Conservation (phyloP, 2,329 filamentous ascomycete species). For the Stylonectria norvegica region DNA sequence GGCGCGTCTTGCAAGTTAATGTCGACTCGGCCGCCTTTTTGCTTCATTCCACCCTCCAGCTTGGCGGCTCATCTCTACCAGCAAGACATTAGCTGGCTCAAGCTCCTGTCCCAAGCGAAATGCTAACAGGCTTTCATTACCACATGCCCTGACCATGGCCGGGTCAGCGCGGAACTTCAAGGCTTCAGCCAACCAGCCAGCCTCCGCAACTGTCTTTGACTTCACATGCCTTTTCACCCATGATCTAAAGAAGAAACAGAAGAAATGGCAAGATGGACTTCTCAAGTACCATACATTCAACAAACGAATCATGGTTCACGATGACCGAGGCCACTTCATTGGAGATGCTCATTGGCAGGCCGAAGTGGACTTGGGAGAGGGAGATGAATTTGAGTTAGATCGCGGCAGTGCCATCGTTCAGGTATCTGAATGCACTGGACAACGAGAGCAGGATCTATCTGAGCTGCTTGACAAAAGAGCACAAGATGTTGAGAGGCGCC, state of each 20-base stretch:
- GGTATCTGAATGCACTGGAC: conserved; percentile 71
- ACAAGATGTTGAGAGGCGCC: conserved; percentile 52
- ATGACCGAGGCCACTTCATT: conserved; percentile 73
- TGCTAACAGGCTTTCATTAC: neutral
- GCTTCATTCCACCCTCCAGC: too few relatives aligned
- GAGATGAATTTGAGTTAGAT: conserved; percentile 78
- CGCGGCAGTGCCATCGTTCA: conserved; percentile 73
- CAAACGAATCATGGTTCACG: conserved; percentile 85
- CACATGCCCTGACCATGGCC: conserved; percentile 14
- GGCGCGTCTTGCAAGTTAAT: too few relatives aligned
- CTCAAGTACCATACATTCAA: conserved; percentile 90
- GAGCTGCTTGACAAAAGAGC: conserved; percentile 68
- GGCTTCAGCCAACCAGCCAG: conserved; percentile 6
- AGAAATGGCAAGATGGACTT: conserved; percentile 89
- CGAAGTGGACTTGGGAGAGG: conserved; percentile 66
- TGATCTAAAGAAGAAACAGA: conserved; percentile 81
- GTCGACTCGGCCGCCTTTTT: too few relatives aligned
- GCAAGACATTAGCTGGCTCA: too few relatives aligned
- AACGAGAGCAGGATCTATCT: conserved; percentile 72
- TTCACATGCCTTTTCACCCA: conserved; percentile 84
- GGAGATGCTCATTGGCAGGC: conserved; percentile 81
- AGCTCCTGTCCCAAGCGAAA: too few relatives aligned
- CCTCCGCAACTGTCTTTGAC: conserved; percentile 71
- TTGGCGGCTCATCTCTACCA: too few relatives aligned
- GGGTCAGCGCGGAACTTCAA: conserved; percentile 1